Base-by-base conservation (phyloP, 495 filamentous ascomycete genomes). In the Podospora comata region DNA sequence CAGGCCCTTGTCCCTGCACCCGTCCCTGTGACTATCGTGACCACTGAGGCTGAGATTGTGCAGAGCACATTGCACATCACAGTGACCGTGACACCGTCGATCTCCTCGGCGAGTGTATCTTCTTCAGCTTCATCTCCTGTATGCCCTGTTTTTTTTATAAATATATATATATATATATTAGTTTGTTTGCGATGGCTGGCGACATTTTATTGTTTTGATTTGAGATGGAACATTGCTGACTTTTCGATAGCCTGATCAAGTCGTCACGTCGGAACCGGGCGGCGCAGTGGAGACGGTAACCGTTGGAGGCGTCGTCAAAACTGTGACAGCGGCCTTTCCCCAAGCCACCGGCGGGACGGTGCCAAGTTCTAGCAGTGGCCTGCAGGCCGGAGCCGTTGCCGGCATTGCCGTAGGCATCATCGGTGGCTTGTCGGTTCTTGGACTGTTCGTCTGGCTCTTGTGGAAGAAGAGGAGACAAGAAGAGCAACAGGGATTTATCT, bases 321-420 rank as follows among this genome's bases (percentile, higher is more conserved):
- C 81, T 9, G 77, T 83, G 26, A 79, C 80, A 0, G 76, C 79
- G 34, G 73, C 70, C 15, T 48, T 48, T 6, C 77, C 79, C 0
- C 67, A 70, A n/a, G 59, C 74, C 0, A 76, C 72, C 30, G 68
- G 66, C 7, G 30, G 5, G 16, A 44, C 62, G 13, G 55, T 39
- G 20, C 65, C 70, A 19, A 20, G n/a, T 7, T 20, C n/a, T 13
- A 67, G 72, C 53, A 69, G 70, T 27, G 78, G 79, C 0, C 77
- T 81, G 4, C 64, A 72, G 4, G 70, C 72, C 0, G 82, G 78
- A 9, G 74, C 76, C 4, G 75, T 76, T 13, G 82, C 73, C 23
- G 82, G 82, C 19, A 79, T 84, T 4, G 81, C 73, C 23, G 67
- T 84, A 4, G 82, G 81, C 59, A 76, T 83, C 26, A 39, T 82